Base-by-base conservation (phyloP, 2,329 filamentous ascomycete genomes). In the Fusarium newnesense region DNA sequence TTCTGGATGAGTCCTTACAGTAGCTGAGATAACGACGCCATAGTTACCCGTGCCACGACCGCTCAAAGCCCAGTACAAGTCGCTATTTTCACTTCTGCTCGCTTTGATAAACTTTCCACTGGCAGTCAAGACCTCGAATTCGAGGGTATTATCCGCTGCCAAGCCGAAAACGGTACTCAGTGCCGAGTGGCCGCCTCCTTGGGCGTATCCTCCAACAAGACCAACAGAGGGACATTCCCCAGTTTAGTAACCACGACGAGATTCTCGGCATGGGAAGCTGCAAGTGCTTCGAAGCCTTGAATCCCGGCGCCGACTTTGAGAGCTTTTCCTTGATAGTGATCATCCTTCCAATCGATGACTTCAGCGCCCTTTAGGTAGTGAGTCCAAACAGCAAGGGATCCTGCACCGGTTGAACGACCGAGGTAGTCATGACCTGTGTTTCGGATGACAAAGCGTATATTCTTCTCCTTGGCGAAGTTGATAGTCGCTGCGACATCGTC, bases 31-130 rank as follows among this genome's bases (percentile, higher is more conserved):
- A 4, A 91, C 87, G 2, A 91, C 83, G 4, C 84, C 90, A 67
- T 87, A 92, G 26, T 85, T 91, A 11, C 89, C 88, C 4, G 85
- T 86, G 4, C 90, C 90, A 2, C 89, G 89, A 4, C 89, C 89
- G 36, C 83, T 83, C 3, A 91, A 79, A 2, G 90, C 91, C 90
- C 90, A 93, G 80, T 89, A 92, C 2, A 92, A 81, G 49, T 91
- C 89, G 0, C 80, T 64, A 66, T 92, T 87, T 19, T 85, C 63
- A 1, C 77, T 75, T 4, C 80, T 83, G 6, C 81, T 86, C 0
- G 88, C 88, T 4, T 79, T 85, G 4, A 90, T 61, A 18, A 85
- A 73, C 19, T 83, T 64, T 1, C 89, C 89, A n/a, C 78, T 74
- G 1, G 84, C 86, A 4, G 85, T 87, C 12, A 92, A 82, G 3